Percentiles rank a stretch among this genome's conserved stretches.
These are phyloP conservation scores for Ottelia alismoides DNA, from an alignment of 106 monocot species.

Conservation along the genomic window DNA sequence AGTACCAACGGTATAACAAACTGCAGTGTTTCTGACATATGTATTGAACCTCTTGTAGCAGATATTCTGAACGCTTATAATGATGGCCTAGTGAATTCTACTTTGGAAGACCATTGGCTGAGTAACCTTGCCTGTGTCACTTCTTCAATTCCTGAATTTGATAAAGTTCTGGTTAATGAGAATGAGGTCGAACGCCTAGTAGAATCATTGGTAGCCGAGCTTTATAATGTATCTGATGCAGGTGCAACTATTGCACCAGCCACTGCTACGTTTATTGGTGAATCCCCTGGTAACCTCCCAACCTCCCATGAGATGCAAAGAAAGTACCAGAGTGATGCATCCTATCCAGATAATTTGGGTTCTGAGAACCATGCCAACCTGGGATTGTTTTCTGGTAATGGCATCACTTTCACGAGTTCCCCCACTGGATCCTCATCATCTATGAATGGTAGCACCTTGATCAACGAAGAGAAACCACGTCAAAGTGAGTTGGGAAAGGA, in stretches of 20 bases:
- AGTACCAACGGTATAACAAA: background rate
- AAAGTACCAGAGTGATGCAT: conserved; percentile 16
- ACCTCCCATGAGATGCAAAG: conserved; percentile 24
- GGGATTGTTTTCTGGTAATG: background rate
- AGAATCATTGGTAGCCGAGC: conserved; percentile 20
- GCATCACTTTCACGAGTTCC: conserved; percentile 11
- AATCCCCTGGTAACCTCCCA: conserved; percentile 16
- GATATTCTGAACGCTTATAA: too few species aligned
- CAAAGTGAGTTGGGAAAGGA: background rate
- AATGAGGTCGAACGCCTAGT: conserved; percentile 14
- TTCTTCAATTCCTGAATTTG: conserved; percentile 5
- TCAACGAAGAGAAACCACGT: conserved; percentile 12
- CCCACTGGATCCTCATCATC: conserved; percentile 8
- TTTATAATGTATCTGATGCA: conserved; percentile 18
- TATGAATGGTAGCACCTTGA: conserved; percentile 13
- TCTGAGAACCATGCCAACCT: conserved; percentile 8
- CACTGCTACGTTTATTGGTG: conserved; percentile 11
- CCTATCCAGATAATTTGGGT: conserved; percentile 13
- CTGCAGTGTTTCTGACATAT: conserved; percentile 8
- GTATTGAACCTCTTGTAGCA: too few species aligned
- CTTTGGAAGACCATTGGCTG: too few species aligned
- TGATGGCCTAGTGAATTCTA: too few species aligned
- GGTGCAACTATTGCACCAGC: conserved; percentile 5
- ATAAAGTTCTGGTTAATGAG: conserved; percentile 6
- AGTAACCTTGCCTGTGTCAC: too few species aligned